Conservation (phyloP, 441 rosid species). For the Mallotus repandus region DNA sequence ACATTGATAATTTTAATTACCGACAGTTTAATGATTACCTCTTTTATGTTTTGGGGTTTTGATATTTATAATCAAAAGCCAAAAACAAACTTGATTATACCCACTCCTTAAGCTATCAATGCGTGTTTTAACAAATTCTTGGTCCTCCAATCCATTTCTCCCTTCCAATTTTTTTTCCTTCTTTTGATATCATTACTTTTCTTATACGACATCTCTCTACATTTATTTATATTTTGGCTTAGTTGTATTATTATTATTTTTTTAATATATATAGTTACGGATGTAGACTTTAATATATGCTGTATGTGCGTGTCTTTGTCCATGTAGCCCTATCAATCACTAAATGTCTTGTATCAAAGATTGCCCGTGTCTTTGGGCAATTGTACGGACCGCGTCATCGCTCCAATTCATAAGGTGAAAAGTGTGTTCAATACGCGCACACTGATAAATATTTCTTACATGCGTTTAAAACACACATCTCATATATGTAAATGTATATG, state of each 20-base stretch:
- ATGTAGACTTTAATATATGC: no score
- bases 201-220: neutral
- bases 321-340: neutral
- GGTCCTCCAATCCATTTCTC: neutral
- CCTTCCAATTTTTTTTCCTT: neutral
- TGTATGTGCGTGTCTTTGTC: no score
- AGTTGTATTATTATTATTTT: neutral
- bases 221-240: neutral
- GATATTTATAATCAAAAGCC: constrained; percentile 19
- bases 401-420: no score
- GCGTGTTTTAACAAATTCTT: neutral
- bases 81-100: constrained; percentile 37
- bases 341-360: no score
- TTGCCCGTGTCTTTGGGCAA: neutral
- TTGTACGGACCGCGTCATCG: neutral
- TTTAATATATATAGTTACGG: neutral
- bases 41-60: neutral
- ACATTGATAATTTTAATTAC: constrained; percentile 10
- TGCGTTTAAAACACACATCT: no score
- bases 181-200: neutral
- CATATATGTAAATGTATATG: no score
- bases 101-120: constrained; percentile 32
- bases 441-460: no score
- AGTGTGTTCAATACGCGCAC: no score
- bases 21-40: constrained; percentile 28